Conservation (phyloP, 345 rosid species). For the Odontarrhena argentea region DNA sequence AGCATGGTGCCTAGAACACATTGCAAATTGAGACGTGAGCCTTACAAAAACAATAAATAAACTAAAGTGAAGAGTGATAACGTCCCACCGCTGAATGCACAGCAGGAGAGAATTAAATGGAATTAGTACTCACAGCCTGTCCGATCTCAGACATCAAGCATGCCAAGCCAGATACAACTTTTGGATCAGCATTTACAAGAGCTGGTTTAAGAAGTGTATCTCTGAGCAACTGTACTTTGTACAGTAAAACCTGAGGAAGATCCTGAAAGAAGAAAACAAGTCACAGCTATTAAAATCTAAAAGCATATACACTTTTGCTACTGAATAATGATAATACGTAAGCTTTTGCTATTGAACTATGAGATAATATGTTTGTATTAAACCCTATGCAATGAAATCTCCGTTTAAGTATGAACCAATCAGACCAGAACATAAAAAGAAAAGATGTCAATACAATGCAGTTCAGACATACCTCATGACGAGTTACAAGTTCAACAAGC, state of each 20-base stretch:
- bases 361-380: neutral
- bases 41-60: slow-evolving; percentile 21
- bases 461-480: slow-evolving; percentile 66
- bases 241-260: slow-evolving; percentile 78
- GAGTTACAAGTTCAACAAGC: slow-evolving; percentile 84
- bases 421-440: neutral
- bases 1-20: slow-evolving; percentile 71
- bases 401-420: neutral
- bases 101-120: slow-evolving; percentile 3
- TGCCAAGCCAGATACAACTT: slow-evolving; percentile 80
- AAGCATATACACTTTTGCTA: slow-evolving; percentile 4
- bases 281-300: slow-evolving; percentile 1
- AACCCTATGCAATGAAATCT: neutral
- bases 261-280: slow-evolving; percentile 58
- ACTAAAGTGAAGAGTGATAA: slow-evolving; percentile 17
- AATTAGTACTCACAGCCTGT: slow-evolving; percentile 74
- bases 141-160: slow-evolving; percentile 94
- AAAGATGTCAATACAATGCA: slow-evolving; percentile 8
- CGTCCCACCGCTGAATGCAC: neutral
- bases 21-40: slow-evolving; percentile 29
- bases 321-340: slow-evolving; percentile 2
- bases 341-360: neutral
- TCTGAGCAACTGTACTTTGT: slow-evolving; percentile 74
- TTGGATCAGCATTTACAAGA: slow-evolving; percentile 68
- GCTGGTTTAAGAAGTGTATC: slow-evolving; percentile 81